These are phyloP conservation scores for Quercus tomentella DNA, from an alignment of 331 rosid species.

Conservation along the genomic window DNA sequence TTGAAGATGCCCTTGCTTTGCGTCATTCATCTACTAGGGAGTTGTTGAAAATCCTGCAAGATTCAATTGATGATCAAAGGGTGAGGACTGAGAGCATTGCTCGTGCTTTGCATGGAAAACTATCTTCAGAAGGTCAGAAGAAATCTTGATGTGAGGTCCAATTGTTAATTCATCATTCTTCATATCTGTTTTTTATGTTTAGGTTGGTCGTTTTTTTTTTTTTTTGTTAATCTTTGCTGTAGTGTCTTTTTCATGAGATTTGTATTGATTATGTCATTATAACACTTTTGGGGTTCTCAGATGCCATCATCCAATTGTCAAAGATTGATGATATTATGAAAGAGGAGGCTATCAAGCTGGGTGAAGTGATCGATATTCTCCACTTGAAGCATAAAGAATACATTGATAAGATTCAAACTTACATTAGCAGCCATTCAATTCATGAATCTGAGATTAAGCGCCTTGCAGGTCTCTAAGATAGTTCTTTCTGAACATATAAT, in stretches of 20 bases:
- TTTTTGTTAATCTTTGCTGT: neutral
- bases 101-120: slow-evolving; percentile 39
- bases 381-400: slow-evolving; percentile 65
- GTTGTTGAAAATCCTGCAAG: slow-evolving; percentile 58
- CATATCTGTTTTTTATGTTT: neutral
- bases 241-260: slow-evolving; percentile 14
- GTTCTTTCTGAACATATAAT: slow-evolving; percentile 2
- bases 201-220: neutral
- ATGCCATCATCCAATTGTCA: slow-evolving; percentile 53
- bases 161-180: slow-evolving; percentile 11
- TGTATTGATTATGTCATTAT: slow-evolving; percentile 18
- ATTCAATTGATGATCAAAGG: slow-evolving; percentile 47
- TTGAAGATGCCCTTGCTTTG: slow-evolving; percentile 64
- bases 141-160: slow-evolving; percentile 20
- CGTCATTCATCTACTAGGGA: slow-evolving; percentile 57
- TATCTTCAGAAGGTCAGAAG: slow-evolving; percentile 71
- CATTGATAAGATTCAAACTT: slow-evolving; percentile 45
- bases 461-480: slow-evolving; percentile 57
- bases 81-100: slow-evolving; percentile 42
- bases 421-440: slow-evolving; percentile 30
- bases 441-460: slow-evolving; percentile 61
- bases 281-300: slow-evolving; percentile 48
- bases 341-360: slow-evolving; percentile 63
- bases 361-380: slow-evolving; percentile 55
- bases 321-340: slow-evolving; percentile 79